Evolutionary conservation across 2,329 filamentous ascomycete species (phyloP).

Genomic region (Pseudogymnoascus sp.): DNA sequence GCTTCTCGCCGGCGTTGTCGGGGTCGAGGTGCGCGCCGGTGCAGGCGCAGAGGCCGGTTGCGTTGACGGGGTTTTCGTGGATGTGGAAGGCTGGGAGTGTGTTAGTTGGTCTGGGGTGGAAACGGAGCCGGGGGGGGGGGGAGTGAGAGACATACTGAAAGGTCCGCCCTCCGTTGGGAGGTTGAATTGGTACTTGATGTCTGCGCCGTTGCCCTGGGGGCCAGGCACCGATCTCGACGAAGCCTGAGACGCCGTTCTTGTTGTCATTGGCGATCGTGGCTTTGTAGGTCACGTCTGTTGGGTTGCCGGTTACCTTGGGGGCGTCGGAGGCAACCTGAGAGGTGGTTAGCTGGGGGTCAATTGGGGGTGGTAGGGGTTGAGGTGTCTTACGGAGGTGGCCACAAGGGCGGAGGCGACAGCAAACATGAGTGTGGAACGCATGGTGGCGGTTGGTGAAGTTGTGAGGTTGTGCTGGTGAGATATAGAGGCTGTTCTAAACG

Average conservation of each 20-base stretch:
- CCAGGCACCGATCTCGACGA: slow-evolving; percentile 41
- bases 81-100: slow-evolving; percentile 62
- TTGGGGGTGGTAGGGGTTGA: not conserved
- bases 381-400: not conserved
- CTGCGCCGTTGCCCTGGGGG: slow-evolving; percentile 46
- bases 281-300: not conserved
- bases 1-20: slow-evolving; percentile 43
- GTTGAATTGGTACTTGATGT: slow-evolving; percentile 46
- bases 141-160: slow-evolving; percentile 31
- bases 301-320: not conserved
- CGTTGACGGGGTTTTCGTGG: slow-evolving; percentile 57
- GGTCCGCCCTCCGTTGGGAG: slow-evolving; percentile 52
- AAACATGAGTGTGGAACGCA: slow-evolving; percentile 4
- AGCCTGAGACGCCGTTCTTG: slow-evolving; percentile 41
- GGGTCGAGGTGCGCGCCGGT: slow-evolving; percentile 67
- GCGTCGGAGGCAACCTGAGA: not conserved
- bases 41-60: slow-evolving; percentile 63
- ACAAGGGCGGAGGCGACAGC: not conserved
- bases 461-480: not conserved
- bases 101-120: not conserved
- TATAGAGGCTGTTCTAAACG: not conserved
- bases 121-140: too few species aligned
- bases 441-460: not conserved
- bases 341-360: not conserved
- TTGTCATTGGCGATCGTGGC: not conserved